Percentiles rank a stretch among this genome's conserved stretches.
Evolutionary conservation across 495 filamentous ascomycete genomes (phyloP).

Genomic region (Podospora appendiculata): DNA sequence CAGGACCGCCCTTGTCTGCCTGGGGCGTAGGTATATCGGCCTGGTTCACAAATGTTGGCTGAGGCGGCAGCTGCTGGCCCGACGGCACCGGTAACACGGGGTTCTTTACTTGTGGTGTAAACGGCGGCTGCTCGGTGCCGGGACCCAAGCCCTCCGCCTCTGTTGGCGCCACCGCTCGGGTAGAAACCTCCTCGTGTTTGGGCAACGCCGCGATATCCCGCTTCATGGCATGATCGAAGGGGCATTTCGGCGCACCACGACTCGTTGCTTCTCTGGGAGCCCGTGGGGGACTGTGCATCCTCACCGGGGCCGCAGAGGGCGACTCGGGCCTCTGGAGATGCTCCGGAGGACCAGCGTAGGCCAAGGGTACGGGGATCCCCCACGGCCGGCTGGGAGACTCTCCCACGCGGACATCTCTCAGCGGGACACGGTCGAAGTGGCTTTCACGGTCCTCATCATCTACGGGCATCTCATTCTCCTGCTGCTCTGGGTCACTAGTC

Average conservation of each 20-base stretch:
- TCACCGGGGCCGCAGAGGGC: constrained; percentile 32
- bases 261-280: constrained; percentile 10
- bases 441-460: constrained; percentile 42
- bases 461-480: constrained; percentile 20
- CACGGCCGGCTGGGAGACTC: constrained; percentile 86
- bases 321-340: constrained; percentile 27
- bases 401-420: constrained; percentile 78
- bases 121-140: constrained; percentile 11
- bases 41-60: constrained; percentile 34
- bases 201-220: constrained; percentile 8
- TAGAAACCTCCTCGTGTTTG: constrained; percentile 14
- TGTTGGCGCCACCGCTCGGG: background rate
- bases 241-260: constrained; percentile 26
- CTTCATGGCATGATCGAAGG: constrained; percentile 39
- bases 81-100: constrained; percentile 4
- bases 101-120: constrained; percentile 10
- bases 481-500: constrained; percentile 32
- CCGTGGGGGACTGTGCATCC: constrained; percentile 20
- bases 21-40: constrained; percentile 16
- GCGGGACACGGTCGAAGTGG: constrained; percentile 63
- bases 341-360: constrained; percentile 2
- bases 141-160: constrained; percentile 4
- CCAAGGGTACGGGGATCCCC: constrained; percentile 66
- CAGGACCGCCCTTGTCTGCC: constrained; percentile 3
- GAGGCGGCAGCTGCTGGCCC: constrained; percentile 4